Percentiles rank a stretch among this genome's conserved stretches.
phyloP scores from a whole-genome alignment of 164 flowering plant genomes.

The Liriodendron chinense region DNA sequence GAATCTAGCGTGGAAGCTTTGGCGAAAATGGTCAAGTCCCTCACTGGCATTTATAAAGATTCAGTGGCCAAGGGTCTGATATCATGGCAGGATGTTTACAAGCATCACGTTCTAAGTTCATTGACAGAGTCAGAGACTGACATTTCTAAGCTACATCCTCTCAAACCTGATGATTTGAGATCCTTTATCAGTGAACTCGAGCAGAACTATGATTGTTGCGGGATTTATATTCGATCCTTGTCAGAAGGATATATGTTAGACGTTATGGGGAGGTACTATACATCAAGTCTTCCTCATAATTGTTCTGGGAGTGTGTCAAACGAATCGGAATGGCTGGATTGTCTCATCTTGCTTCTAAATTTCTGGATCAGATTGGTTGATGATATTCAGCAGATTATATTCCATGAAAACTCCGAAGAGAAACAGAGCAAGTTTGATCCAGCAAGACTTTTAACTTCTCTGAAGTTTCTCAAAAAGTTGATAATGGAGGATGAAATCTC shows the following conservation, averaged over 20 bases:
- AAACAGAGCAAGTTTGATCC: conserved; percentile 25
- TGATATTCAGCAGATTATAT: conserved; percentile 51
- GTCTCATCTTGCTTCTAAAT: conserved; percentile 59
- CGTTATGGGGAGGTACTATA: conserved; percentile 50
- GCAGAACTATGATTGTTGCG: conserved; percentile 55
- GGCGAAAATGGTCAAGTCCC: conserved; percentile 69
- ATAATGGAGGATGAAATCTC: conserved; percentile 57
- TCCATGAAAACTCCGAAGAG: conserved; percentile 28
- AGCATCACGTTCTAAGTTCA: conserved; percentile 44
- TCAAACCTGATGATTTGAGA: conserved; percentile 43
- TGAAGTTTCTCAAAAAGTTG: conserved; percentile 53
- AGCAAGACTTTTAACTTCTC: conserved; percentile 37
- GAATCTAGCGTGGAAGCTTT: conserved; percentile 69
- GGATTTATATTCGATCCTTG: conserved; percentile 41
- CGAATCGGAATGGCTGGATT: conserved; percentile 59
- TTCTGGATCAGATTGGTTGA: conserved; percentile 63
- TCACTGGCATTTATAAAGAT: conserved; percentile 37
- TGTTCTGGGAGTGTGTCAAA: conserved; percentile 28
- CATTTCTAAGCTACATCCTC: conserved; percentile 20
- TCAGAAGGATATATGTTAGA: conserved; percentile 45
- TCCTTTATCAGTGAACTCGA: conserved; percentile 57
- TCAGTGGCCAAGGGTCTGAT: conserved; percentile 46
- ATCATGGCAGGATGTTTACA: conserved; percentile 68
- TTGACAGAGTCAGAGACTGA: conserved; percentile 42
- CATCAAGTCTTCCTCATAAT: conserved; percentile 35